phyloP scores from a whole-genome alignment of 2,329 filamentous ascomycete genomes.

The Xylogone sp. region DNA sequence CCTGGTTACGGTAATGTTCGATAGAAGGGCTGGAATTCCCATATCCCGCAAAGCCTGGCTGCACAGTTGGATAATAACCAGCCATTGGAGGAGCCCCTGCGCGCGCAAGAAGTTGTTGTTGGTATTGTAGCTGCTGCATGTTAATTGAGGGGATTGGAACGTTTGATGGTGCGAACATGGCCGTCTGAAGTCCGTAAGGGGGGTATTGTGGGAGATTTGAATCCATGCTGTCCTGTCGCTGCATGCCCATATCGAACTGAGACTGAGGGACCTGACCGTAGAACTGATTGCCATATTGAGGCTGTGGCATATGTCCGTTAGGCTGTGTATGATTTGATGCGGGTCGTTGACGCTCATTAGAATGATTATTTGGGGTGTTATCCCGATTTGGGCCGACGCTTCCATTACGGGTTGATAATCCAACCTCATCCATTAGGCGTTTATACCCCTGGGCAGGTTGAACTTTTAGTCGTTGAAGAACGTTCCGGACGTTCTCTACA shows the following conservation, averaged over 20 bases:
- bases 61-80: slow-evolving; percentile 55
- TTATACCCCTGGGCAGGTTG: slow-evolving; percentile 96
- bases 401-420: slow-evolving; percentile 66
- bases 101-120: slow-evolving; percentile 54
- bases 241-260: slow-evolving; percentile 50
- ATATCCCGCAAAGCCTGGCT: slow-evolving; percentile 52
- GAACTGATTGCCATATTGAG: slow-evolving; percentile 45
- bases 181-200: slow-evolving; percentile 45
- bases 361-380: slow-evolving; percentile 30
- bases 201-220: slow-evolving; percentile 46
- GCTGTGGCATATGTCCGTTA: slow-evolving; percentile 36
- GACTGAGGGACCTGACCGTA: slow-evolving; percentile 44
- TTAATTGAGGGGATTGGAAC: slow-evolving; percentile 44
- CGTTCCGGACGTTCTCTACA: slow-evolving; percentile 85
- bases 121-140: slow-evolving; percentile 53
- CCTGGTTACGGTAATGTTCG: slow-evolving; percentile 53
- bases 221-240: slow-evolving; percentile 51
- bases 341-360: slow-evolving; percentile 49
- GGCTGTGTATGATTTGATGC: slow-evolving; percentile 48
- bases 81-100: slow-evolving; percentile 47
- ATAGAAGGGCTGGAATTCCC: slow-evolving; percentile 43
- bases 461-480: slow-evolving; percentile 85
- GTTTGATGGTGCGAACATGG: slow-evolving; percentile 47
- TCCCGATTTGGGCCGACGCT: slow-evolving; percentile 31
- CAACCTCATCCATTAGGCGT: slow-evolving; percentile 97